phyloP scores from a whole-genome alignment of 768 basidiomycete species.

The Leucogyrophana mollusca region DNA sequence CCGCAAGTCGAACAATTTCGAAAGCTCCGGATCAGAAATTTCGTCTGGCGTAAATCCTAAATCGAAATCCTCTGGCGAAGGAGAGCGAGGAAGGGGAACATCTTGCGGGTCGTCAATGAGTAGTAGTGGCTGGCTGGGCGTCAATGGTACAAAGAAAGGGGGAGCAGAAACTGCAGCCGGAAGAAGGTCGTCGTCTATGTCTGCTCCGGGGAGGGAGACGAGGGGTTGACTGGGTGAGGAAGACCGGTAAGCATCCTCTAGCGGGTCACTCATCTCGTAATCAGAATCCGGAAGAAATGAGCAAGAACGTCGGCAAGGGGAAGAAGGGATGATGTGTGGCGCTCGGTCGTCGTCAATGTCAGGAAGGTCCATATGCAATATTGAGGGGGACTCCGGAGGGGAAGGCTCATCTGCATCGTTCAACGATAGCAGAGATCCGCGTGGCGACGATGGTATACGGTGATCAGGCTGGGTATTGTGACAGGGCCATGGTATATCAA shows the following conservation, averaged over 20 bases:
- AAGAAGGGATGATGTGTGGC: conserved; percentile 20
- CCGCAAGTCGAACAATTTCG: conserved; percentile 39
- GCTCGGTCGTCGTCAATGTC: conserved; percentile 28
- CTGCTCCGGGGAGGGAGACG: conserved; percentile 41
- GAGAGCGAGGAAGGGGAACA: conserved; percentile 38
- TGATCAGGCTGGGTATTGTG: conserved; percentile 14
- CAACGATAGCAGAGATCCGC: conserved; percentile 7
- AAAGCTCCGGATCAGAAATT: conserved; percentile 35
- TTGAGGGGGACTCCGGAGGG: conserved; percentile 30
- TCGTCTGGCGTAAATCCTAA: conserved; percentile 31
- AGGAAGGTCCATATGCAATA: conserved; percentile 28
- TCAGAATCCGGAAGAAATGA: conserved; percentile 26
- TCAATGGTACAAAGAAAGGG: conserved; percentile 9
- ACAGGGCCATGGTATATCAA: conserved; percentile 23
- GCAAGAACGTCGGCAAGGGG: conserved; percentile 28
- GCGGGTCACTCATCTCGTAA: conserved; percentile 18
- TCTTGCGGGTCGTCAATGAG: conserved; percentile 43
- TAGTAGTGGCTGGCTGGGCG: conserved; percentile 31
- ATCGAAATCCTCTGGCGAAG: conserved; percentile 41
- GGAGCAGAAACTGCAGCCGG: conserved; percentile 19
- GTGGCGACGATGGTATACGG: conserved; percentile 12
- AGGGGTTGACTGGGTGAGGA: conserved; percentile 22
- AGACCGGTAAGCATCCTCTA: conserved; percentile 13
- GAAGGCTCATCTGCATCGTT: conserved; percentile 17
- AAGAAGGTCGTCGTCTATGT: conserved; percentile 41